phyloP scores from a whole-genome alignment of 169 alveolate species.

The Eimeria sp. region DNA sequence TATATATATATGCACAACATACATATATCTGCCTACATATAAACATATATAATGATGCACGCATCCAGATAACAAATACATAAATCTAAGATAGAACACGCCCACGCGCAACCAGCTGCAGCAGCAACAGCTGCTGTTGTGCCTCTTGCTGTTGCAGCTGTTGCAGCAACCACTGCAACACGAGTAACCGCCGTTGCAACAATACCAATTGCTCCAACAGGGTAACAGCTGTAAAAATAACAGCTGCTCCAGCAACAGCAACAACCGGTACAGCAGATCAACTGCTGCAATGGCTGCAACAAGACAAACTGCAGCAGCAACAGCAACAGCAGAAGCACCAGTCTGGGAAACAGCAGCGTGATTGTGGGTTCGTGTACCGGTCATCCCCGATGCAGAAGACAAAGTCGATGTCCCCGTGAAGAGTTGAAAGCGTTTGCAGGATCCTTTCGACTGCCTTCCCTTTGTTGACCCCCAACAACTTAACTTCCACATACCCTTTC shows the following conservation, averaged over 20 bases:
- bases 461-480: slow-evolving; percentile 85
- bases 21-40: no score
- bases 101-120: not conserved
- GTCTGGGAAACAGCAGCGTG: not conserved
- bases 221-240: not conserved
- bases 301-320: not conserved
- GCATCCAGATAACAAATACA: not conserved
- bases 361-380: slow-evolving; percentile 5
- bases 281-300: not conserved
- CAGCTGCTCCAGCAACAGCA: not conserved
- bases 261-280: not conserved
- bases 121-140: no score
- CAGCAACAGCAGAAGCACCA: no score
- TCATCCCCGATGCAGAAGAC: slow-evolving; percentile 86
- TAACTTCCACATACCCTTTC: slow-evolving; percentile 88
- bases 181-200: no score
- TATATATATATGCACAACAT: not conserved
- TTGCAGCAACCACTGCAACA: no score
- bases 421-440: slow-evolving; percentile 79
- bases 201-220: no score
- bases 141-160: no score
- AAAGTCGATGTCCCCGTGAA: slow-evolving; percentile 85
- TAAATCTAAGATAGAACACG: no score
- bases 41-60: no score
- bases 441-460: slow-evolving; percentile 82